These are phyloP conservation scores for Pythium aphanidermatum DNA, from an alignment of 352 stramenopile genomes.

Conservation along the genomic window DNA sequence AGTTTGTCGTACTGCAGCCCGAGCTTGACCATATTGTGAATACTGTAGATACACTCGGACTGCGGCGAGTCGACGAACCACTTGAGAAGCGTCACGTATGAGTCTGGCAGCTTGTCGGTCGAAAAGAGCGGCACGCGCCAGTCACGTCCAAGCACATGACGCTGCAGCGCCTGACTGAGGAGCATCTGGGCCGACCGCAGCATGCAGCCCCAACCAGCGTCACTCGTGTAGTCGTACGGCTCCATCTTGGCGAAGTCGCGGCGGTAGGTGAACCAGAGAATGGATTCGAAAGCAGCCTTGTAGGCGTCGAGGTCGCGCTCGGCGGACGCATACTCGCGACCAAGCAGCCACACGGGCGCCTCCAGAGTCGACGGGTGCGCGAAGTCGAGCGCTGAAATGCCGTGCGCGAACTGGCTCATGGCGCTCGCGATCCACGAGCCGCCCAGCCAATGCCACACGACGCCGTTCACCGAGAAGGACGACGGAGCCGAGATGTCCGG, in stretches of 20 bases:
- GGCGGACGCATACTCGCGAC: constrained; percentile 9
- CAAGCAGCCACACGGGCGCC: constrained; percentile 46
- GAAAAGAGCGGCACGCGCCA: constrained; percentile 37
- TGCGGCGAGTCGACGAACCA: constrained; percentile 86
- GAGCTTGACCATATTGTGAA: constrained; percentile 90
- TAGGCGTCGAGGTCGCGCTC: constrained; percentile 43
- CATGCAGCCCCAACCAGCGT: constrained; percentile 97
- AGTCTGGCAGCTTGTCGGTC: constrained; percentile 28
- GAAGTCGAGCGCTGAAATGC: constrained; percentile 68
- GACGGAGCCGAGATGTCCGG: too few relatives aligned
- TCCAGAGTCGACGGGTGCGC: constrained; percentile 25
- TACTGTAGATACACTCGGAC: constrained; percentile 69
- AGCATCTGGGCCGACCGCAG: constrained; percentile 94
- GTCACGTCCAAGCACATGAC: constrained; percentile 55
- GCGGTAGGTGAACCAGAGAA: constrained; percentile 90
- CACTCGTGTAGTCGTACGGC: constrained; percentile 85
- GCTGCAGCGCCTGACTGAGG: constrained; percentile 84
- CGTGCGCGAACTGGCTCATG: constrained; percentile 82
- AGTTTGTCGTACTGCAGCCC: constrained; percentile 90
- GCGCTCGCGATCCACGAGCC: constrained; percentile 32
- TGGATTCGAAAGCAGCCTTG: constrained; percentile 48
- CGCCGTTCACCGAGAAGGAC: constrained; percentile 11
- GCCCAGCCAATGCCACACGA: constrained; percentile 27
- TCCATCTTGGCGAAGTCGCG: constrained; percentile 82
- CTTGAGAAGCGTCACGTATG: constrained; percentile 55